Evolutionary conservation across 2,329 filamentous ascomycete genomes (phyloP).

Genomic region (Cordyceps tenuipes): DNA sequence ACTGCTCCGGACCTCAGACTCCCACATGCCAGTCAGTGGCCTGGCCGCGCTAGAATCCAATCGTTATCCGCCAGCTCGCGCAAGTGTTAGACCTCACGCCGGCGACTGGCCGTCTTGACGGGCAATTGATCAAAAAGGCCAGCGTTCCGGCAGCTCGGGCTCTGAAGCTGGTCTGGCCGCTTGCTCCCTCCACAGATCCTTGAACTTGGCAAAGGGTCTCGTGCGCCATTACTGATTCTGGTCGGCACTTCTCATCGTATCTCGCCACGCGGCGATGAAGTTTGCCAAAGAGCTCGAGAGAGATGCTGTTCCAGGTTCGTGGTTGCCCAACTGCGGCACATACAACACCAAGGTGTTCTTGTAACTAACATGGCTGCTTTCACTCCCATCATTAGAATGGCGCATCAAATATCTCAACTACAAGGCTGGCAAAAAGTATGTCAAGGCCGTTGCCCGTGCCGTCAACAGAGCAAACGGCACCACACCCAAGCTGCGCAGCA

Average conservation of each 20-base stretch:
- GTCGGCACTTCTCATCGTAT: background rate
- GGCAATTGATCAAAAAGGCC: background rate
- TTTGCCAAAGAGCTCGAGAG: constrained; percentile 74
- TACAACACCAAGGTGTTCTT: background rate
- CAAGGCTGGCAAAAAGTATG: constrained; percentile 88
- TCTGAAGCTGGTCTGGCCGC: background rate
- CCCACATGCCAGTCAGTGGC: constrained; percentile 9
- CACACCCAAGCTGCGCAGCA: constrained; percentile 29
- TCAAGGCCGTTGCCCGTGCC: constrained; percentile 73
- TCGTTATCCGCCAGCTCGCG: background rate
- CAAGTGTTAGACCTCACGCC: background rate
- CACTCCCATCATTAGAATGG: constrained; percentile 56
- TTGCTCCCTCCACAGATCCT: background rate
- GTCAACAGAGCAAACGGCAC: constrained; percentile 53
- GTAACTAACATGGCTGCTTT: background rate
- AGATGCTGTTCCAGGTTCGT: constrained; percentile 71
- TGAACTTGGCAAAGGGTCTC: background rate
- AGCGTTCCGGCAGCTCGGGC: background rate
- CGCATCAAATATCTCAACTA: constrained; percentile 90
- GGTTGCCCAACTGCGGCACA: background rate
- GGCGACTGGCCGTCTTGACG: background rate
- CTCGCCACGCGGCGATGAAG: constrained; percentile 40
- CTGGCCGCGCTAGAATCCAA: background rate
- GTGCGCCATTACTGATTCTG: constrained; percentile 11
- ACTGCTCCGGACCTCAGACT: background rate